Evolutionary conservation across 73 alveolate genomes (phyloP), one percentile per base, ranked within the genome.

Genomic region (Paraurostyla sp.): DNA sequence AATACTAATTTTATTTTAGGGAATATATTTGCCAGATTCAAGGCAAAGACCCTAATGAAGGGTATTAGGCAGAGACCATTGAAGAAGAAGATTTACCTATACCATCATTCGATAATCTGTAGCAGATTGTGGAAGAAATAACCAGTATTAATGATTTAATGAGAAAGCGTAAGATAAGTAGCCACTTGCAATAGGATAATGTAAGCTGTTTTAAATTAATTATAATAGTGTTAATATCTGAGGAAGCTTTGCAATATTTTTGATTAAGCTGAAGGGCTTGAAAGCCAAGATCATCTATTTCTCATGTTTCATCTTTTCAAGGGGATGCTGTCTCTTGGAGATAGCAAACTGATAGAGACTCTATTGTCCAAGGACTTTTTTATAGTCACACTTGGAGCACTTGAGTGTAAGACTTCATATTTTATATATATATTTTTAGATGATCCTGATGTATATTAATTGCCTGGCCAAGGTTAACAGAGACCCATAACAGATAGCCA

Each of bases 381-480:
- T 81, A 58, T 95, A 78, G 75, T 76, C n/a, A 90, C 97, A 29
- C 88, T 95, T 85, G 97, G 98, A 36, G 98, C 98, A 18, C 93
- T 95, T 35, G 98, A 95, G 69, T 83, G 90, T 80, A 93, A 91
- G 82, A 20, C 46, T 58, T 16, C 3, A 36, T 15, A 16, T 15
- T 46, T 43, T 43, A 7, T 29, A 35, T 83, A 57, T 65, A 29
- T 84, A 0, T 68, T 58, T 46, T 56, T 81, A 73, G 91, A 84
- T 11, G 94, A 91, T 50, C 97, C 97, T 13, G 95, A 83, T 51
- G 89, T 50, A 7, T 30, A 29, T 6, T 32, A 54, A 35, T 27
- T 38, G 4, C 49, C 33, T 3, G 27, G 62, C 41, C 80, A n/a
- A 7, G 30, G 56, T 46, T 20, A 20, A 46, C 18, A 20, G 58